Evolutionary conservation across 2,329 filamentous ascomycete species (phyloP), one percentile per base, ranked within the genome.

Genomic region (Trichoderma oligosporum): DNA sequence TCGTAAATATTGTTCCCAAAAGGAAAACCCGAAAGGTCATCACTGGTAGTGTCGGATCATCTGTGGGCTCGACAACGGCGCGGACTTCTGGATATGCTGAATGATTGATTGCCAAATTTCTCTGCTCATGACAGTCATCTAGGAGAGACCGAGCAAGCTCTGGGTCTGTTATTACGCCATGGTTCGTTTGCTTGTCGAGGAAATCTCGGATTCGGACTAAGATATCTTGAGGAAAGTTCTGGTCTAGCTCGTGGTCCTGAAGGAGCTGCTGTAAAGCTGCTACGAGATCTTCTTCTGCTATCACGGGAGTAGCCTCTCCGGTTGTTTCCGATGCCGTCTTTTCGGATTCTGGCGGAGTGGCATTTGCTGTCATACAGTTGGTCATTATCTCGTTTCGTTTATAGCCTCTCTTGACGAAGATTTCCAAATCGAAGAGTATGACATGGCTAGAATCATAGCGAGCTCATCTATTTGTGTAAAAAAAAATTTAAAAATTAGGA

Each of bases 151-250:
- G 53, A 2, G 60, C 66, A 0, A 58, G 31, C 8, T 66, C 65
- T 0, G 55, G 7, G 4, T 69, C 62, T 3, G 56, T 39, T 5
- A 4, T 24, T 27, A n/a, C 7, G 7, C 14, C 41, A 25, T 44
- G 22, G 20, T 22, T 16, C 3, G 2, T 47, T 4, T 27, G 16
- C 12, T 49, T 58, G 58, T 67, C 62, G 11, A 78, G 65, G 54
- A 78, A 78, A 12, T 65, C 63, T 18, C 70, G 65, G n/a, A 78
- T 73, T 14, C 70, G 71, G 9, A 73, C 63, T 20, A 79, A 66
- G 33, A 76, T 68, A 5, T 67, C 60, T 24, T 70, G 66, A 0
- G 76, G 74, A 54, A 80, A 80, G 66, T 80, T 80, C 31, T 75
- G 76, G 53, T 79, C 77, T 25, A 71, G 67, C 38, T 74, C 70